Evolutionary conservation across 2,329 filamentous ascomycete genomes (phyloP).

Genomic region (Dactylellina leptospora): DNA sequence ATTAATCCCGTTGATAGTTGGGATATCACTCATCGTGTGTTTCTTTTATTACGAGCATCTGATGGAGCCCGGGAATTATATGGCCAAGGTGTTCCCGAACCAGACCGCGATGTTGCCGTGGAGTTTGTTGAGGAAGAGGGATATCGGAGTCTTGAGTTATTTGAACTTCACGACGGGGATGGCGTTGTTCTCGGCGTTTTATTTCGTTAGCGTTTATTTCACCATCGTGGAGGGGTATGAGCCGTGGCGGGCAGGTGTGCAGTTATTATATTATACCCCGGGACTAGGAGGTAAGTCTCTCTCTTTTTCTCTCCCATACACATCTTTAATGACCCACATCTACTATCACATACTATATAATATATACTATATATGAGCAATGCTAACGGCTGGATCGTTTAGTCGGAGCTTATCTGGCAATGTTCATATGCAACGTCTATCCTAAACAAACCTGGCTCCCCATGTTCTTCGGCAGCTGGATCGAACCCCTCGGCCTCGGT

Average conservation of each 20-base stretch:
- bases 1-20: conserved; percentile 64
- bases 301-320: neutral
- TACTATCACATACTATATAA: neutral
- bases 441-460: conserved; percentile 71
- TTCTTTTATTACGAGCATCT: conserved; percentile 67
- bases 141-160: conserved; percentile 70
- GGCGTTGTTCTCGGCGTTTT: conserved; percentile 68
- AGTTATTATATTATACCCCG: conserved; percentile 72
- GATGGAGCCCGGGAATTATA: conserved; percentile 64
- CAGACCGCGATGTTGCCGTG: conserved; percentile 71
- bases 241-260: conserved; percentile 65
- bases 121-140: conserved; percentile 67
- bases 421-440: conserved; percentile 69
- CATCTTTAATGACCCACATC: neutral
- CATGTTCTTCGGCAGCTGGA: conserved; percentile 67
- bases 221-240: conserved; percentile 68
- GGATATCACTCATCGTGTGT: conserved; percentile 60
- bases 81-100: conserved; percentile 33
- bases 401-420: conserved; percentile 68
- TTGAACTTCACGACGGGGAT: conserved; percentile 69
- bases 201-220: conserved; percentile 76
- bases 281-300: conserved; percentile 66
- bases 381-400: too few relatives aligned
- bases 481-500: conserved; percentile 69
- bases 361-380: neutral